Base-by-base conservation (phyloP, 2,329 filamentous ascomycete genomes). In the Aspergillus felis region DNA sequence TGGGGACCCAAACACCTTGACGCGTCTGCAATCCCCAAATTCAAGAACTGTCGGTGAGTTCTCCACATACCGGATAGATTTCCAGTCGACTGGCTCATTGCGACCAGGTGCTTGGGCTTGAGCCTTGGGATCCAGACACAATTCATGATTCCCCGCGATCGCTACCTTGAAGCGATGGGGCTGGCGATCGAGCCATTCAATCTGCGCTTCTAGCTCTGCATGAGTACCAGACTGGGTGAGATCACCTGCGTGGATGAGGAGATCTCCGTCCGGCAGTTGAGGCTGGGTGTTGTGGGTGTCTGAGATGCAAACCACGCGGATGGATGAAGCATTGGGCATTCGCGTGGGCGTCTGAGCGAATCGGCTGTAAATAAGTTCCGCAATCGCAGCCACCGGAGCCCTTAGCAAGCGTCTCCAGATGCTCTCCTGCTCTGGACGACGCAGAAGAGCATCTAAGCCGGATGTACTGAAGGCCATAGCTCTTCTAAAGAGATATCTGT, bases 91-190 rank as follows among this genome's bases (percentile, higher is more conserved):
- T 17, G 14, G 3, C 5, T 4, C 44, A 3, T 47, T 24, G 22
- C 6, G 5, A 3, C 3, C 44, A 6, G 22, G 28, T 12, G 28
- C 1, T 29, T 29, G 1, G 12, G 9, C 28, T 29, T 12, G 44
- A 7, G 24, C 24, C 2, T 44, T 38, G 8, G 24, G 22, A 71
- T 94, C 91, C 57, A 95, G 87, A 76, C 84, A 91, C 60, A 84
- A 85, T 66, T 96, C 92, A 69, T 96, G 92, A 69, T 96, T 96
- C 0, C 92, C 92, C 14, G 85, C 85, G 32, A 96, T 84, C 17
- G 92, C 81, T 14, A 96, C 79, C 72, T 96, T 95, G 71, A 91
- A 81, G 44, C 76, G 74, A 68, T 95, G 90, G 0, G 89, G 87
- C 20, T 89, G 82, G 1, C 78, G 75, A 35, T 79, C 80, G 22